Conservation (phyloP, 345 rosid species). For the Eucalyptus tenuipes region DNA sequence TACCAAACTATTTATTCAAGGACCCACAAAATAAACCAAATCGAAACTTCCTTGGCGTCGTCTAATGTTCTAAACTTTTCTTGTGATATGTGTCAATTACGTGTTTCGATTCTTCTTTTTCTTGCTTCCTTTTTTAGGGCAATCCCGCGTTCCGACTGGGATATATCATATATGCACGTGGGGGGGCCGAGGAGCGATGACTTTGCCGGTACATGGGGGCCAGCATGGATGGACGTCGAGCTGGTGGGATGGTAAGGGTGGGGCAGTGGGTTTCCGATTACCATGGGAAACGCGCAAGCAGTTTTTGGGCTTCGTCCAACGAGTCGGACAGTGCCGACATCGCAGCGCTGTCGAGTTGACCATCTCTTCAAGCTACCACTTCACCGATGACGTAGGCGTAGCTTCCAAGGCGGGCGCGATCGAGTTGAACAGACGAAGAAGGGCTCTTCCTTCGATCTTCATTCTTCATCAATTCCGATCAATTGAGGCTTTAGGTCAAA, state of each 20-base stretch:
- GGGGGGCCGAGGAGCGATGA: too few species aligned
- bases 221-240: not conserved
- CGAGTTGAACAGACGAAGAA: not conserved
- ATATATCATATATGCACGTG: not conserved
- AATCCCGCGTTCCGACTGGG: not conserved
- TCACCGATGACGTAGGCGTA: not conserved
- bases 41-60: not conserved
- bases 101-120: not conserved
- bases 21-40: not conserved
- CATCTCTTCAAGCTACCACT: not conserved
- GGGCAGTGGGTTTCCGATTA: not conserved
- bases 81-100: not conserved
- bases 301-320: not conserved
- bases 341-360: not conserved
- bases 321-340: not conserved
- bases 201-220: not conserved
- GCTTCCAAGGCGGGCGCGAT: not conserved
- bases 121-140: fast-evolving
- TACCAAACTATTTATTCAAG: not conserved
- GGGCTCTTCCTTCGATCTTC: too few species aligned
- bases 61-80: not conserved
- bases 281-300: not conserved
- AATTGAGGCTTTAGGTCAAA: not conserved
- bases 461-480: too few species aligned
- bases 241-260: not conserved